Conservation (phyloP, 352 stramenopile genomes). For the Phytophthora agathidicida region DNA sequence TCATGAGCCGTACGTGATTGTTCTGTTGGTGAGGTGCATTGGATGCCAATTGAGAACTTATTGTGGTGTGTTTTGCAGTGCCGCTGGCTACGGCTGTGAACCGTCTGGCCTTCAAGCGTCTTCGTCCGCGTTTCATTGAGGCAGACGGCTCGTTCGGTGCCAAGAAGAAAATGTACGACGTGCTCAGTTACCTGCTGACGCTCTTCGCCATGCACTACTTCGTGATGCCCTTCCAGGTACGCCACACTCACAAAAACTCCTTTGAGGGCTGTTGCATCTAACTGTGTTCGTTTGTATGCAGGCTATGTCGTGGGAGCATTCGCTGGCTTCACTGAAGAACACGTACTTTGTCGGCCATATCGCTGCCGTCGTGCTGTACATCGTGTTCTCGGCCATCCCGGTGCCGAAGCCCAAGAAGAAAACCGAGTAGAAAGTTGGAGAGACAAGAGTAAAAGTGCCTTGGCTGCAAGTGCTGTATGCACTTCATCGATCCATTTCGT, state of each 20-base stretch:
- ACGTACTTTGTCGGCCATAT: constrained; percentile 79
- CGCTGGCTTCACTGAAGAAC: constrained; percentile 65
- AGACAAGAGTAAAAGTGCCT: constrained; percentile 7
- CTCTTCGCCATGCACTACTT: constrained; percentile 70
- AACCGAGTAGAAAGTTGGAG: constrained; percentile 40
- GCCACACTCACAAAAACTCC: too few species aligned
- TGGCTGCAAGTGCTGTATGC: constrained; percentile 22
- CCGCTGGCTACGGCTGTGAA: constrained; percentile 74
- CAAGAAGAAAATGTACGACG: constrained; percentile 72
- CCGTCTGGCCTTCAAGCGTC: constrained; percentile 62
- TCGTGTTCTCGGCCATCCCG: constrained; percentile 72
- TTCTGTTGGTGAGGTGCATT: not conserved
- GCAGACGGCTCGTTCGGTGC: constrained; percentile 51
- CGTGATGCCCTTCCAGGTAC: constrained; percentile 74
- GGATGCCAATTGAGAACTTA: not conserved
- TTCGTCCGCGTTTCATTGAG: constrained; percentile 73
- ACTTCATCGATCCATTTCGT: constrained; percentile 9
- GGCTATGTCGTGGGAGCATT: constrained; percentile 75
- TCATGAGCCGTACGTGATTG: constrained; percentile 72
- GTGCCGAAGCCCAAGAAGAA: constrained; percentile 63
- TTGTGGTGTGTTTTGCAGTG: constrained; percentile 32
- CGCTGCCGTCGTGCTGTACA: constrained; percentile 61
- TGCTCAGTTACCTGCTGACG: constrained; percentile 53
- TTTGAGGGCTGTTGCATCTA: not conserved
- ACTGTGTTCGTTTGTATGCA: constrained; percentile 11